Conservation (phyloP, 176 grass and related monocot genomes). For the Carex pumila region DNA sequence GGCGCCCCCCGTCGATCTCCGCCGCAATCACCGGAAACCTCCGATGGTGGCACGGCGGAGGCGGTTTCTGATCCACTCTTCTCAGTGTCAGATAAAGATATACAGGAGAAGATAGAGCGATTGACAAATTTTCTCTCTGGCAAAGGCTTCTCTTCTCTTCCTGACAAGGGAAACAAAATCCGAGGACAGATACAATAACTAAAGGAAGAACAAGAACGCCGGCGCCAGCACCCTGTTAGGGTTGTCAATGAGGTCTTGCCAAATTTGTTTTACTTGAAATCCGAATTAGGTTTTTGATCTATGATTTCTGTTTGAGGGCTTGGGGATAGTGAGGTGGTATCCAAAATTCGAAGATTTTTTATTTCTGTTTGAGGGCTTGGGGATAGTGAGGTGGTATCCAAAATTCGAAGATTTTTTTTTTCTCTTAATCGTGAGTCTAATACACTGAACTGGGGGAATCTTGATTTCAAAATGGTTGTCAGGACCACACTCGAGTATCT, state of each 20-base stretch:
- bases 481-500: neutral
- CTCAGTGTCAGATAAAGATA: neutral
- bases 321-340: neutral
- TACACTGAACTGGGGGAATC: neutral
- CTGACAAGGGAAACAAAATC: slow-evolving; percentile 7
- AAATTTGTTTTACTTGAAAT: neutral
- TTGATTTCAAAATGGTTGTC: neutral
- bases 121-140: neutral
- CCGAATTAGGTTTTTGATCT: neutral
- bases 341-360: neutral
- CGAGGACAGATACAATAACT: neutral
- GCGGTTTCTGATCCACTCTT: neutral
- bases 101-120: slow-evolving; percentile 7
- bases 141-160: neutral
- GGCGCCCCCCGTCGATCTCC: neutral
- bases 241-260: slow-evolving; percentile 8
- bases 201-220: slow-evolving; percentile 10
- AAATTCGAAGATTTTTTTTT: too few species aligned
- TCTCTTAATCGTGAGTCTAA: neutral
- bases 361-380: too few species aligned
- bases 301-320: neutral
- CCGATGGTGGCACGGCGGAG: neutral
- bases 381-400: too few species aligned
- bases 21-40: neutral
- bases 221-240: neutral